Conservation (phyloP, 495 filamentous ascomycete genomes). For the Penicillium desertorum region DNA sequence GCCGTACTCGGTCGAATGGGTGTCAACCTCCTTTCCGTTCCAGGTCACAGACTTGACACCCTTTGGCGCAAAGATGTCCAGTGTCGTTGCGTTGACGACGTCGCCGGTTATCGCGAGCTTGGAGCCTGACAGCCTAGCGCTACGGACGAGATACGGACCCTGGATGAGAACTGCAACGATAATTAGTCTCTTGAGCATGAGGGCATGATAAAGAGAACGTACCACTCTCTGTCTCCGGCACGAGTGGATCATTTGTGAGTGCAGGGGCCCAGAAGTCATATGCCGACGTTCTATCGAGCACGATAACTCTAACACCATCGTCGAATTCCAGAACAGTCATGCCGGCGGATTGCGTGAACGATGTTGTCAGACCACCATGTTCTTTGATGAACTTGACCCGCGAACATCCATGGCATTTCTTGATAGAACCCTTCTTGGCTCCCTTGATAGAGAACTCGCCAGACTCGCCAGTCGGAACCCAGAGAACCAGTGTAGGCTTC, state of each 20-base stretch:
- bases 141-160: constrained; percentile 66
- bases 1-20: constrained; percentile 43
- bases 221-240: constrained; percentile 46
- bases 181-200: constrained; percentile 1
- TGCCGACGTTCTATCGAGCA: constrained; percentile 53
- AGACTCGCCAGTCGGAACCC: constrained; percentile 53
- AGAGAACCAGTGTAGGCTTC: constrained; percentile 51
- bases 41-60: constrained; percentile 50
- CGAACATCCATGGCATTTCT: constrained; percentile 34
- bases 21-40: constrained; percentile 50
- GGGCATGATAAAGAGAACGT: constrained; percentile 11
- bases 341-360: constrained; percentile 46
- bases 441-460: constrained; percentile 55
- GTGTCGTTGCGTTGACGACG: constrained; percentile 56
- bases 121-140: constrained; percentile 46
- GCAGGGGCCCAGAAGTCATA: constrained; percentile 59
- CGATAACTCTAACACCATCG: constrained; percentile 44
- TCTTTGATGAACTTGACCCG: constrained; percentile 38
- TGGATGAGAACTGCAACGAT: constrained; percentile 51
- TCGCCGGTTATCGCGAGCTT: constrained; percentile 62
- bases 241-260: constrained; percentile 50
- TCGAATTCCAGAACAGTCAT: constrained; percentile 47
- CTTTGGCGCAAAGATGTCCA: constrained; percentile 62
- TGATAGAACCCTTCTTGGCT: constrained; percentile 38
- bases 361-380: constrained; percentile 35